phyloP scores from a whole-genome alignment of 345 rosid genomes.

The Brassica rapa region DNA sequence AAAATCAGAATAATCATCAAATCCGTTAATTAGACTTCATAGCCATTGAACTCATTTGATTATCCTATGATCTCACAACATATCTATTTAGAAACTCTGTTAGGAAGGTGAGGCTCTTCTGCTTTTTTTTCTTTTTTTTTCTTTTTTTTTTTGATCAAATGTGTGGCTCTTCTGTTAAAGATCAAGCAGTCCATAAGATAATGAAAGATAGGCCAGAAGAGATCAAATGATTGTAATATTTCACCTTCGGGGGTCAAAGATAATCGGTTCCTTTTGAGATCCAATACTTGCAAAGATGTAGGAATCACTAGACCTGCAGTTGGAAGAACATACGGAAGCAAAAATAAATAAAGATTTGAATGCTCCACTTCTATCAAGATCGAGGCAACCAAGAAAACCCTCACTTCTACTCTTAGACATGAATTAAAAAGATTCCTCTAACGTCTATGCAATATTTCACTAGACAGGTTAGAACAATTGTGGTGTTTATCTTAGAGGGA shows the following conservation, averaged over 20 bases:
- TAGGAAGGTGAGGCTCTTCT: slow-evolving; percentile 5
- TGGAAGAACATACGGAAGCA: slow-evolving; percentile 3
- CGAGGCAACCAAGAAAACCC: no score
- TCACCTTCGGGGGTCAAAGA: slow-evolving; percentile 32
- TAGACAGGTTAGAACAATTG: background rate
- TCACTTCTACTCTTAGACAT: background rate
- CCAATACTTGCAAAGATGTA: slow-evolving; percentile 26
- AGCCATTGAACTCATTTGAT: background rate
- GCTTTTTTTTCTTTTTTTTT: background rate
- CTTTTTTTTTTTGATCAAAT: no score
- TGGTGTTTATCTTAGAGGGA: background rate
- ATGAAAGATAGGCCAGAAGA: background rate
- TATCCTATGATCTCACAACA: slow-evolving; percentile 2
- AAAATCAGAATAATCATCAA: slow-evolving; percentile 17
- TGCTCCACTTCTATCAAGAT: background rate
- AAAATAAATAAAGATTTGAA: background rate
- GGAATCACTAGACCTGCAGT: slow-evolving; percentile 28
- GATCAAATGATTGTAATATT: background rate
- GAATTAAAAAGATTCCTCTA: background rate
- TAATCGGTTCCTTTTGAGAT: slow-evolving; percentile 23
- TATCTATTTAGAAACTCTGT: background rate
- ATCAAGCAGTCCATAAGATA: background rate
- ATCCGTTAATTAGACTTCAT: background rate
- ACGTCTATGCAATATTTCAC: background rate
- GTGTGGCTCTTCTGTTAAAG: background rate